Percentiles rank a stretch among this genome's conserved stretches.
Evolutionary conservation across 169 alveolate genomes (phyloP).

Genomic region (Amoebophrya sp.): DNA sequence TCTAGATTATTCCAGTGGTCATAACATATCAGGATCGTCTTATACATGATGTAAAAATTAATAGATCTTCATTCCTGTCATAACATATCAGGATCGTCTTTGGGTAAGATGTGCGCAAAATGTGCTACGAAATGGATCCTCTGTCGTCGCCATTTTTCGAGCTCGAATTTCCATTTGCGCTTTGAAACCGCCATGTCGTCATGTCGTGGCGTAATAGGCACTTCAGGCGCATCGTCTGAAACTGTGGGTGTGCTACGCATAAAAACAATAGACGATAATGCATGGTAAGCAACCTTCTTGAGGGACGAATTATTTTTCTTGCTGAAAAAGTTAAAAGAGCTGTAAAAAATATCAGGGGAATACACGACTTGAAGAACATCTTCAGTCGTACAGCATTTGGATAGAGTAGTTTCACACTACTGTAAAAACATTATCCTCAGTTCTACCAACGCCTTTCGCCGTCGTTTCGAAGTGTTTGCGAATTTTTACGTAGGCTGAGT

Average conservation of each 20-base stretch:
- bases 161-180: not conserved
- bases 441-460: not conserved
- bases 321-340: not conserved
- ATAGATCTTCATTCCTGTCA: not conserved
- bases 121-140: not conserved
- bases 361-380: not conserved
- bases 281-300: no score
- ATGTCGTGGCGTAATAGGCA: not conserved
- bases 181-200: not conserved
- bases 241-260: not conserved
- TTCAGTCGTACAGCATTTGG: no score
- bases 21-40: not conserved
- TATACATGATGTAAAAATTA: no score
- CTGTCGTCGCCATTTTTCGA: not conserved
- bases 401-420: no score
- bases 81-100: not conserved
- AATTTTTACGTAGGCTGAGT: not conserved
- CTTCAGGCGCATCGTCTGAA: not conserved
- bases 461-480: not conserved
- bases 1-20: not conserved
- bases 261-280: no score
- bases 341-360: not conserved
- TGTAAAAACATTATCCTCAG: not conserved
- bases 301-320: not conserved
- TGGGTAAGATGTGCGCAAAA: not conserved